A percentile compares a stretch with the other conserved stretches of the same genome.
Conservation (phyloP, 495 filamentous ascomycete genomes). For the Corynascus novoguineensis region DNA sequence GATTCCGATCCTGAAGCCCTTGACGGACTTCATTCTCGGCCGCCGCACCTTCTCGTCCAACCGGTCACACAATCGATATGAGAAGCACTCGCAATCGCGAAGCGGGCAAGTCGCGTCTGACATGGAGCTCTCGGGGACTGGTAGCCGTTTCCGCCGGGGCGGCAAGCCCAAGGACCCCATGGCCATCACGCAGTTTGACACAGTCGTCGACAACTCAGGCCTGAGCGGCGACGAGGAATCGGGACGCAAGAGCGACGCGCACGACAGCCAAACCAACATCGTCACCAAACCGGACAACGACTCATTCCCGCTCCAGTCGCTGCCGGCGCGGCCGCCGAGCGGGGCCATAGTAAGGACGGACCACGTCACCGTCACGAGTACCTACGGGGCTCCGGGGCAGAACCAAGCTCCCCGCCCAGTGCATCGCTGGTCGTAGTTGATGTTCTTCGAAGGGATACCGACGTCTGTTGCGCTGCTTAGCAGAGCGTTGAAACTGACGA, state of each 20-base stretch:
- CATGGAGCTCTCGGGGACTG: background rate
- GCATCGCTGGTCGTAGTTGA: background rate
- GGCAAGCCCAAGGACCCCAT: background rate
- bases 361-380: background rate
- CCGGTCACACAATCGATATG: background rate
- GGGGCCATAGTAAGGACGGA: background rate
- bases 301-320: background rate
- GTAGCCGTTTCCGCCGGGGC: background rate
- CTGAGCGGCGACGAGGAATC: background rate
- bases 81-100: background rate
- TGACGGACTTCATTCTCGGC: constrained; percentile 34
- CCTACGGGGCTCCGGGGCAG: background rate
- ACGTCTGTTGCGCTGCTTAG: too few relatives aligned
- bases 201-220: background rate
- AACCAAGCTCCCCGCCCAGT: background rate
- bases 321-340: background rate
- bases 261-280: background rate
- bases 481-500: too few relatives aligned
- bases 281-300: background rate
- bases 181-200: background rate
- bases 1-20: constrained; percentile 41
- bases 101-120: background rate
- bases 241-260: background rate
- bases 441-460: too few relatives aligned
- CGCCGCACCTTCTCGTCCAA: background rate